Conservation (phyloP, 1,284 basidiomycete species). For the Lentinula novae-zelandiae region DNA sequence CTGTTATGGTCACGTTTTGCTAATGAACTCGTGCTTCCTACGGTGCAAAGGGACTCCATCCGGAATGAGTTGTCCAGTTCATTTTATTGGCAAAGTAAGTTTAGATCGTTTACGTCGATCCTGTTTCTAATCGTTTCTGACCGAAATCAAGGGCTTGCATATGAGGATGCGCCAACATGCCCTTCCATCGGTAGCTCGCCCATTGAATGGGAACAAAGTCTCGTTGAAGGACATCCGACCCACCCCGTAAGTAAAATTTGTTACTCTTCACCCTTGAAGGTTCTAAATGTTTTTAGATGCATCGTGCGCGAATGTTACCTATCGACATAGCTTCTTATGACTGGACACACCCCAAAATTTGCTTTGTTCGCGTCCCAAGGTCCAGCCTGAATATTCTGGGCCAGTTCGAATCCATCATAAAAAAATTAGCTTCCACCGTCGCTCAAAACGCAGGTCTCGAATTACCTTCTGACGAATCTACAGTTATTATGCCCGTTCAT, state of each 20-base stretch:
- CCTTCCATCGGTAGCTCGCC: conserved; percentile 35
- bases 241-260: conserved; percentile 38
- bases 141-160: conserved; percentile 31
- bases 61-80: conserved; percentile 44
- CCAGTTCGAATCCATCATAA: conserved; percentile 34
- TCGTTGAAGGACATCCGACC: conserved; percentile 50
- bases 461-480: conserved; percentile 21
- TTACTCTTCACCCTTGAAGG: neutral
- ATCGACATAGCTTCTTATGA: conserved; percentile 32
- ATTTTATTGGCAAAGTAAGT: conserved; percentile 44
- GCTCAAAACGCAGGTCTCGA: conserved; percentile 24
- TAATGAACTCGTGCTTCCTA: conserved; percentile 32
- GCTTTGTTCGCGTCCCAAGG: conserved; percentile 37
- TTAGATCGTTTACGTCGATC: neutral
- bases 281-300: conserved; percentile 34
- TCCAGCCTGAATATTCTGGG: conserved; percentile 34
- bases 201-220: conserved; percentile 51
- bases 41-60: conserved; percentile 32
- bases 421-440: conserved; percentile 27
- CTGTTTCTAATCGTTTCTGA: neutral
- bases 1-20: conserved; percentile 43
- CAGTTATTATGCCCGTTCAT: conserved; percentile 44
- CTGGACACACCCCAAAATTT: conserved; percentile 46
- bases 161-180: conserved; percentile 35
- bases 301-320: conserved; percentile 41